Conservation (phyloP, 2,329 filamentous ascomycete species). For the Diplodia intermedia region DNA sequence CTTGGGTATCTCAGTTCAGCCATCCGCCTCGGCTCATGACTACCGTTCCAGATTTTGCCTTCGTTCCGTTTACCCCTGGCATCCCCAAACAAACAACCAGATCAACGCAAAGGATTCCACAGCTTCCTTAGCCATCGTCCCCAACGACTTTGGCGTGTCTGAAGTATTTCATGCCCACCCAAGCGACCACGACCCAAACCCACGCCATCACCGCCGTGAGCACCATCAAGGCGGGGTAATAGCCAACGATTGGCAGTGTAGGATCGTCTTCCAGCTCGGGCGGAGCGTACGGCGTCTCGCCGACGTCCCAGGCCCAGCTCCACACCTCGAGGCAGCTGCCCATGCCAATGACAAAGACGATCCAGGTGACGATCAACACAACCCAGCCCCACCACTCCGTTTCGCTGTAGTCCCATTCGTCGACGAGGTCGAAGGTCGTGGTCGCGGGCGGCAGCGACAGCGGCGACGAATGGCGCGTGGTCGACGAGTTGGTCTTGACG, state of each 20-base stretch:
- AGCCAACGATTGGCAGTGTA: conserved; percentile 92
- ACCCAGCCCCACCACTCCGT: conserved; percentile 99
- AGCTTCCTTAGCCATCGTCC: conserved; percentile 51
- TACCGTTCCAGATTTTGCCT: not conserved
- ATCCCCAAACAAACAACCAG: not conserved
- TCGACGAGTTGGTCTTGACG: conserved; percentile 33
- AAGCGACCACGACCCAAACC: conserved; percentile 97
- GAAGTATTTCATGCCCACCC: conserved; percentile 99
- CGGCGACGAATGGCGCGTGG: conserved; percentile 32
- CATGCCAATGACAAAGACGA: conserved; percentile 96
- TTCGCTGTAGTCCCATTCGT: conserved; percentile 89
- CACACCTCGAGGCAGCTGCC: conserved; percentile 93
- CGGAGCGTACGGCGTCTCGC: conserved; percentile 92
- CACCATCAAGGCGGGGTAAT: conserved; percentile 94
- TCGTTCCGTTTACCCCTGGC: not conserved
- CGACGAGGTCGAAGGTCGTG: conserved; percentile 37
- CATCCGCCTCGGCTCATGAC: not conserved
- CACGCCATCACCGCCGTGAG: conserved; percentile 95
- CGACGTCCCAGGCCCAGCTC: conserved; percentile 99
- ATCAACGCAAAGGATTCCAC: no score
- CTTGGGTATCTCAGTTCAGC: conserved; percentile 21
- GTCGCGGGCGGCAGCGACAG: conserved; percentile 33
- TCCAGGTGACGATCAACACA: conserved; percentile 87
- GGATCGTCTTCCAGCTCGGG: conserved; percentile 95
- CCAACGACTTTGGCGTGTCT: conserved; percentile 90